Evolutionary conservation across 192 early-diverging fungal genomes (phyloP).

Genomic region (Borealophlyctis nickersoniae): DNA sequence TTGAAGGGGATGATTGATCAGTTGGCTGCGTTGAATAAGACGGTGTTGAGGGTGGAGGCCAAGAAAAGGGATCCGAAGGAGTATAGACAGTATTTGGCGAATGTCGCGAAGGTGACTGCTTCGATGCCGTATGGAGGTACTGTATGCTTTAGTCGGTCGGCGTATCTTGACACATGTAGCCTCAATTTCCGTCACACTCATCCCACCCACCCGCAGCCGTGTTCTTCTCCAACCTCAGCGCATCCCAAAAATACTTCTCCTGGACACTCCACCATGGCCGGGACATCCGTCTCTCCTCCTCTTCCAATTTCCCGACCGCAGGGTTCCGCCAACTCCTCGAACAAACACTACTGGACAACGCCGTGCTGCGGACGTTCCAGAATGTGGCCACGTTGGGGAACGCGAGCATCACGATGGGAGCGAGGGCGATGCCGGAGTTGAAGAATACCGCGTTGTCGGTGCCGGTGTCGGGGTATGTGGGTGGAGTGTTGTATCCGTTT

Average conservation of each 20-base stretch:
- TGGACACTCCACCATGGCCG: conserved; percentile 29
- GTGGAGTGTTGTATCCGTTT: conserved; percentile 69
- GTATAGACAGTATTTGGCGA: conserved; percentile 10
- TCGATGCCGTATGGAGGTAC: no score
- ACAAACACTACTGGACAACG: conserved; percentile 40
- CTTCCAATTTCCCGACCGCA: conserved; percentile 49
- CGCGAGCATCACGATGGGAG: conserved; percentile 61
- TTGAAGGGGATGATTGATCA: neutral
- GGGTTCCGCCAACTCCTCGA: conserved; percentile 50
- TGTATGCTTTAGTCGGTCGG: no score
- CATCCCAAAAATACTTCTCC: conserved; percentile 16
- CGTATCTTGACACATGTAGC: no score
- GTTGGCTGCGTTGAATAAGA: neutral
- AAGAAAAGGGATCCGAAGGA: neutral
- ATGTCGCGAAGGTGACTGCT: conserved; percentile 33
- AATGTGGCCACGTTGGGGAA: conserved; percentile 28
- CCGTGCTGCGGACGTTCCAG: conserved; percentile 29
- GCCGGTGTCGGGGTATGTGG: conserved; percentile 58
- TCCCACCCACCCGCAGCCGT: conserved; percentile 8
- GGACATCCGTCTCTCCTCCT: conserved; percentile 44
- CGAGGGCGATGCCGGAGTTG: conserved; percentile 57
- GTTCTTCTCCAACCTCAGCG: conserved; percentile 25
- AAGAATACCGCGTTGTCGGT: conserved; percentile 41
- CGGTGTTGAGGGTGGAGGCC: conserved; percentile 2
- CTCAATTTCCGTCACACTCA: neutral